Evolutionary conservation across 345 rosid genomes (phyloP).

Genomic region (Erodium maritimum): DNA sequence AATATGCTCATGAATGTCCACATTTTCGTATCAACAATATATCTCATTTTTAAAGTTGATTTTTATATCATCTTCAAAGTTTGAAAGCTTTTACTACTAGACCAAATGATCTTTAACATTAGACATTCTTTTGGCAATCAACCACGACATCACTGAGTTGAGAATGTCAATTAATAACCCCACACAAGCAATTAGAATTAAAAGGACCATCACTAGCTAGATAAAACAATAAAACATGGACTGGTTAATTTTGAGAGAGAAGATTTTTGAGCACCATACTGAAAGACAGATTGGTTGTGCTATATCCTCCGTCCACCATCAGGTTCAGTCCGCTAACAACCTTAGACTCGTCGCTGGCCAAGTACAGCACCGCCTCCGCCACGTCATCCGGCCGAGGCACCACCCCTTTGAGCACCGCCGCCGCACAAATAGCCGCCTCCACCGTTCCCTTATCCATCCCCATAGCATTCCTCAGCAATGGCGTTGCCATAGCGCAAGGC

Average conservation of each 20-base stretch:
- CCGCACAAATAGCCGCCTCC: slow-evolving; percentile 14
- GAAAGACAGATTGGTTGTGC: slow-evolving; percentile 23
- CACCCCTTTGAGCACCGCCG: slow-evolving; percentile 28
- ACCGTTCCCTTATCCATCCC: slow-evolving; percentile 13
- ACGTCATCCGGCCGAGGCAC: slow-evolving; percentile 20
- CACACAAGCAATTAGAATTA: no score
- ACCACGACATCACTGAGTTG: no score
- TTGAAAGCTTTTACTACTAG: no score
- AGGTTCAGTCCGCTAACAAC: slow-evolving; percentile 32
- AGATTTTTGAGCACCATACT: slow-evolving; percentile 9
- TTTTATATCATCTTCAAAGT: no score
- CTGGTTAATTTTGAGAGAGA: background rate
- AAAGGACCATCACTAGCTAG: background rate
- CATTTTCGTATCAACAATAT: no score
- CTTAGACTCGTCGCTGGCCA: slow-evolving; percentile 29
- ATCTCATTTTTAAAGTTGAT: no score
- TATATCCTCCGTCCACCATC: slow-evolving; percentile 35
- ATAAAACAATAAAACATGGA: background rate
- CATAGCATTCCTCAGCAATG: slow-evolving; percentile 16
- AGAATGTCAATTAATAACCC: no score
- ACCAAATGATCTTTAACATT: no score
- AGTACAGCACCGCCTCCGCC: slow-evolving; percentile 30
- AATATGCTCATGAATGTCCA: no score
- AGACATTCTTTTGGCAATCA: no score
- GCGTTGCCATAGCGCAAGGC: slow-evolving; percentile 24